phyloP scores from a whole-genome alignment of 1,284 basidiomycete species.

The Moniliophthora roreri region DNA sequence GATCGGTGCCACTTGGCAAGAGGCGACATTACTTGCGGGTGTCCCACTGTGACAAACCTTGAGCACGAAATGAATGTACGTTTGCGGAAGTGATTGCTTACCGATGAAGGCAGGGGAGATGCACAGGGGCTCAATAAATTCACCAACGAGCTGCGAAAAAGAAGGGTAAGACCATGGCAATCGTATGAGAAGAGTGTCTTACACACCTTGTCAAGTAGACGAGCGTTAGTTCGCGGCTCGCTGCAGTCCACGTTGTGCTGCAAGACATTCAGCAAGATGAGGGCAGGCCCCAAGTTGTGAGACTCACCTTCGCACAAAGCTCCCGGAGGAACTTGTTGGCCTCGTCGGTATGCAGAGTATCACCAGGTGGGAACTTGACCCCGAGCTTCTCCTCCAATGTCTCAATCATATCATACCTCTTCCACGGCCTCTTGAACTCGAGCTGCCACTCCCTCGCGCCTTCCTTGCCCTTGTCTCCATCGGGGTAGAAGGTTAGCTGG shows the following conservation, averaged over 20 bases:
- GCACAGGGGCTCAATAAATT: conserved; percentile 97
- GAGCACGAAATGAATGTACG: conserved; percentile 1
- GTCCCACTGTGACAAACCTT: conserved; percentile 75
- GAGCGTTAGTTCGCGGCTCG: conserved; percentile 94
- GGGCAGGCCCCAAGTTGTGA: background rate
- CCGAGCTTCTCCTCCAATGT: conserved; percentile 93
- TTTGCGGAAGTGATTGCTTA: conserved; percentile 28
- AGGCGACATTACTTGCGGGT: conserved; percentile 99
- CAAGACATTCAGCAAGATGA: background rate
- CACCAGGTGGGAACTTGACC: conserved; percentile 92
- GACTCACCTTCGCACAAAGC: conserved; percentile 75
- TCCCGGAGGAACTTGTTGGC: conserved; percentile 89
- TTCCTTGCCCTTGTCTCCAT: conserved; percentile 83
- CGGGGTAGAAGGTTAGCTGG: conserved; percentile 88
- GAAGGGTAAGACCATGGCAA: background rate
- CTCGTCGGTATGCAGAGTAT: conserved; percentile 87
- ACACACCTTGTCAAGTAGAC: conserved; percentile 86
- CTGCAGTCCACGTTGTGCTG: conserved; percentile 97
- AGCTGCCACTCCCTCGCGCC: conserved; percentile 62
- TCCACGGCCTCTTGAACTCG: conserved; percentile 97
- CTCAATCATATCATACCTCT: conserved; percentile 97
- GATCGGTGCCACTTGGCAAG: conserved; percentile 96
- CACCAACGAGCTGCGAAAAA: conserved; percentile 80
- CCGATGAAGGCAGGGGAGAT: conserved; percentile 96
- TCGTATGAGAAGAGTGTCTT: background rate